These are phyloP conservation scores for Phaffia tasmanica DNA, from an alignment of 768 basidiomycete genomes.

Conservation along the genomic window DNA sequence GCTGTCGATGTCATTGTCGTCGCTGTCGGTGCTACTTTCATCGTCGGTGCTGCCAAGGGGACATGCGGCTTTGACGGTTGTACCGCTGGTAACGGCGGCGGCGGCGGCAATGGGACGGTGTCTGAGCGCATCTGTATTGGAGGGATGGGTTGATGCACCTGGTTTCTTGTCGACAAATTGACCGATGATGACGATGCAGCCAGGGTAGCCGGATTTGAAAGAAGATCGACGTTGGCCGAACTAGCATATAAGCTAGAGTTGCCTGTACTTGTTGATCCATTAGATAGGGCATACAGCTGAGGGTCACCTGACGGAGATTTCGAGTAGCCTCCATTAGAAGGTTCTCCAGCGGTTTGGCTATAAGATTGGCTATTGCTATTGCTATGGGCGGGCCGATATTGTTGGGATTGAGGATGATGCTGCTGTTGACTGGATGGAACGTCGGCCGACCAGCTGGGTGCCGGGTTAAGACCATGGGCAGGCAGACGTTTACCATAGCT, in stretches of 20 bases:
- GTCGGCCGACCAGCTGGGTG: neutral
- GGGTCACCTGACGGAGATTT: too few relatives aligned
- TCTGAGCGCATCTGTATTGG: neutral
- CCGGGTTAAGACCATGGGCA: conserved; percentile 23
- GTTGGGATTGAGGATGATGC: conserved; percentile 4
- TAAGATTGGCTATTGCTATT: neutral
- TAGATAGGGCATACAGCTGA: too few relatives aligned
- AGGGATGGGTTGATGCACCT: conserved; percentile 3
- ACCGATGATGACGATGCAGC: too few relatives aligned
- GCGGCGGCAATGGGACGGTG: conserved; percentile 3
- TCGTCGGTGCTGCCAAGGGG: conserved; percentile 11
- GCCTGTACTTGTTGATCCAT: neutral
- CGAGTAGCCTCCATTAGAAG: too few relatives aligned
- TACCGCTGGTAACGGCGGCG: neutral
- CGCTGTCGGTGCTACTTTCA: conserved; percentile 18
- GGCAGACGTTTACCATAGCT: conserved; percentile 34
- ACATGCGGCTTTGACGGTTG: neutral
- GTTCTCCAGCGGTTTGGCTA: too few relatives aligned
- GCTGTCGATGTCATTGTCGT: conserved; percentile 23
- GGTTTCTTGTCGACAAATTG: neutral
- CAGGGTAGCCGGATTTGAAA: neutral
- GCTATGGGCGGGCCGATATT: neutral
- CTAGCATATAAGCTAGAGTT: neutral
- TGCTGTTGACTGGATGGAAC: neutral
- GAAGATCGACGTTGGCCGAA: neutral